These are phyloP conservation scores for Rickenella mellea DNA, from an alignment of 768 basidiomycete genomes.

Conservation along the genomic window DNA sequence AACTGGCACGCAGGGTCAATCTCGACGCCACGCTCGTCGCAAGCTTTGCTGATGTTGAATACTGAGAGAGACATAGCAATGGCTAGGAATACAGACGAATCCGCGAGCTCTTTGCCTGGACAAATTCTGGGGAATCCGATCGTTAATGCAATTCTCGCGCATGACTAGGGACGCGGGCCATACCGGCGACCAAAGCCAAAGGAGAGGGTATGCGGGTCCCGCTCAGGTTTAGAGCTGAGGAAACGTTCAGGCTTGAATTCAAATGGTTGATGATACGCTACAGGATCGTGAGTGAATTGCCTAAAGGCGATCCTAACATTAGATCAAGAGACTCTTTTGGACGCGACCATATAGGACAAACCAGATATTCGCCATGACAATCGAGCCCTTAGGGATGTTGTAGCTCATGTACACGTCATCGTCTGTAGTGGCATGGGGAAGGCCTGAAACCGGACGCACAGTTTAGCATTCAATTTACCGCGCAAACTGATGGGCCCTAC, in stretches of 20 bases:
- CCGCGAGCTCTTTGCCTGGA: slow-evolving; percentile 13
- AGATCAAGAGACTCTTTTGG: too few species aligned
- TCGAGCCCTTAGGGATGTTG: slow-evolving; percentile 24
- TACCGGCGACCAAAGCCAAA: slow-evolving; percentile 8
- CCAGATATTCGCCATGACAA: slow-evolving; percentile 25
- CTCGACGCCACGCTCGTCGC: slow-evolving; percentile 20
- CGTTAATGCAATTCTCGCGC: background rate
- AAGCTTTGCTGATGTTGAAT: slow-evolving; percentile 20
- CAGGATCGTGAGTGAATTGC: slow-evolving; percentile 9
- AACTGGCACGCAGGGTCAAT: slow-evolving; percentile 17
- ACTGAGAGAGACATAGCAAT: slow-evolving; percentile 17
- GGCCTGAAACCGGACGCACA: too few species aligned
- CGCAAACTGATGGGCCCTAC: too few species aligned
- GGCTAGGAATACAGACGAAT: slow-evolving; percentile 16
- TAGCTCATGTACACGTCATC: slow-evolving; percentile 28
- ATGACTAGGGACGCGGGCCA: background rate
- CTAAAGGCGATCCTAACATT: background rate
- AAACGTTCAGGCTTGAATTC: slow-evolving; percentile 15
- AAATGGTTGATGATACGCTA: slow-evolving; percentile 9
- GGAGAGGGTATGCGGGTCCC: background rate
- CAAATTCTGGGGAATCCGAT: too few species aligned
- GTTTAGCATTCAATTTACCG: too few species aligned
- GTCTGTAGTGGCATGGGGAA: slow-evolving; percentile 28
- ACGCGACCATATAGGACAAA: slow-evolving; percentile 6
- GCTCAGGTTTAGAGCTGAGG: slow-evolving; percentile 1